phyloP scores from a whole-genome alignment of 768 basidiomycete species.

The Boletus subcaerulescens region DNA sequence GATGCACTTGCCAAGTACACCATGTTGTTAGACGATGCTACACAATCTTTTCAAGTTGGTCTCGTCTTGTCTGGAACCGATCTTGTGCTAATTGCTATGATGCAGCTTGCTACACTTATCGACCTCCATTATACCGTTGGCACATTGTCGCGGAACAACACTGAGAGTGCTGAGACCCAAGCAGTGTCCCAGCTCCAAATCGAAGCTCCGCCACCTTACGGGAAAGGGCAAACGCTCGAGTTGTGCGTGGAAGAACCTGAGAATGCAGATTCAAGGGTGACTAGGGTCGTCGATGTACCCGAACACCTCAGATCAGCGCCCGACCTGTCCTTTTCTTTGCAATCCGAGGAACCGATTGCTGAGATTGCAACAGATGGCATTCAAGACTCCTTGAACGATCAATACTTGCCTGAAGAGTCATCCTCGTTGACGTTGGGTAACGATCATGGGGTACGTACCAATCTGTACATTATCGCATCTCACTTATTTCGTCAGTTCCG shows the following conservation, averaged over 20 bases:
- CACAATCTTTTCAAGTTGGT: constrained; percentile 45
- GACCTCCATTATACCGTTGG: constrained; percentile 44
- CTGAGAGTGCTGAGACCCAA: not conserved
- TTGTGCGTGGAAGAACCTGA: not conserved
- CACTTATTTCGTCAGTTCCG: constrained; percentile 36
- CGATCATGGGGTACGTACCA: constrained; percentile 34
- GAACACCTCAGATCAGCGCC: not conserved
- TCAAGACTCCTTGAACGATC: constrained; percentile 16
- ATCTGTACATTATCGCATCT: not conserved
- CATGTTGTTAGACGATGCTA: constrained; percentile 40
- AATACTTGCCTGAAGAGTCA: constrained; percentile 21
- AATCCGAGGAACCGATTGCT: constrained; percentile 6
- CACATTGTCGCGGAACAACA: constrained; percentile 9
- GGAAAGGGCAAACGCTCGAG: constrained; percentile 1
- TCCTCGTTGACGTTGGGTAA: constrained; percentile 21
- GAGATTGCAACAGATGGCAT: constrained; percentile 22
- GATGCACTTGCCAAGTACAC: constrained; percentile 35
- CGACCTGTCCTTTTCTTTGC: not conserved
- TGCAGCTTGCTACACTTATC: constrained; percentile 45
- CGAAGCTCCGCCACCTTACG: constrained; percentile 24
- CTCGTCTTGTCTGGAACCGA: not conserved
- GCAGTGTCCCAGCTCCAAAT: not conserved
- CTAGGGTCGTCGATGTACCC: constrained; percentile 1
- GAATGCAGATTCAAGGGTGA: not conserved
- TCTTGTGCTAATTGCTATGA: not conserved